Conservation (phyloP, 306 rosid genomes). For the Trifolium fragiferum region DNA sequence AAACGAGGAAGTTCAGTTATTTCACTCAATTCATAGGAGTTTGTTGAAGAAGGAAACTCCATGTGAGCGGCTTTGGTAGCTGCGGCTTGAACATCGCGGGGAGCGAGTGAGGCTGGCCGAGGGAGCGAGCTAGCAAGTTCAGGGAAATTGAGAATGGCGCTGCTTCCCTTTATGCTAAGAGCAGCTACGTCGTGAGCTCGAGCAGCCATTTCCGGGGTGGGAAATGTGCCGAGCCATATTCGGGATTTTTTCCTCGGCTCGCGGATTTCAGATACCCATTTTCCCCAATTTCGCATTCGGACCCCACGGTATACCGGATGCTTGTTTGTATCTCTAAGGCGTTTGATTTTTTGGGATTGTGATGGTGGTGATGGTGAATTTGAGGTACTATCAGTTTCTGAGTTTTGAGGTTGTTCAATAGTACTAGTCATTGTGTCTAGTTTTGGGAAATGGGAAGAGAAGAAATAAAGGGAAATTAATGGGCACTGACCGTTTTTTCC, state of each 20-base stretch:
- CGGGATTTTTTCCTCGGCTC: slow-evolving; percentile 95
- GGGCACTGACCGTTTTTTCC: slow-evolving; percentile 7
- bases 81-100: slow-evolving; percentile 89
- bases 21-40: slow-evolving; percentile 67
- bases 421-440: neutral
- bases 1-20: slow-evolving; percentile 73
- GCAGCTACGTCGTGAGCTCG: slow-evolving; percentile 98
- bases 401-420: slow-evolving; percentile 24
- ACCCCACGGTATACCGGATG: slow-evolving; percentile 83
- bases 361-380: slow-evolving; percentile 46
- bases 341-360: slow-evolving; percentile 47
- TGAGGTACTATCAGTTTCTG: slow-evolving; percentile 56
- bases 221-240: slow-evolving; percentile 96
- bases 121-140: slow-evolving; percentile 69
- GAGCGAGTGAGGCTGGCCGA: slow-evolving; percentile 75
- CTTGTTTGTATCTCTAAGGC: slow-evolving; percentile 60
- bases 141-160: slow-evolving; percentile 93
- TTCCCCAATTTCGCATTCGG: slow-evolving; percentile 94
- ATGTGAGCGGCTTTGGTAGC: slow-evolving; percentile 88
- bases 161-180: slow-evolving; percentile 76
- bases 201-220: slow-evolving; percentile 93
- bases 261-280: slow-evolving; percentile 98
- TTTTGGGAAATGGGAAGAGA: neutral
- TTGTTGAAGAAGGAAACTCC: slow-evolving; percentile 42
- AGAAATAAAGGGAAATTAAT: slow-evolving; percentile 15